Evolutionary conservation across 768 basidiomycete species (phyloP).

Genomic region (Suillus paluster): DNA sequence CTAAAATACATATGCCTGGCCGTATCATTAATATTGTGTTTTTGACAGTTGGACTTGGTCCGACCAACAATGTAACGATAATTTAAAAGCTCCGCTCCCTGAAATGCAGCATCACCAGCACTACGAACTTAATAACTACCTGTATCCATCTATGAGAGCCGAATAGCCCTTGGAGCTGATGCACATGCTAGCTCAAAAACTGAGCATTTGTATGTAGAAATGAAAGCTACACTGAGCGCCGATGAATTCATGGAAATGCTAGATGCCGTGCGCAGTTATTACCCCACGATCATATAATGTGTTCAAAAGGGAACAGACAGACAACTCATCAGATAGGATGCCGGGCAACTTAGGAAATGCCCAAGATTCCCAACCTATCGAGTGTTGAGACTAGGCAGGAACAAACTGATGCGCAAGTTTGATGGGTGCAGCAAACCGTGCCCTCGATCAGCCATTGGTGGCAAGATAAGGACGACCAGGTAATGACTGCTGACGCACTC

Average conservation of each 20-base stretch:
- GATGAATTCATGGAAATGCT: neutral
- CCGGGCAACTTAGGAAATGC: neutral
- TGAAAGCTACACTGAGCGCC: neutral
- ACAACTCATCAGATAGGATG: neutral
- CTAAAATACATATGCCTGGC: neutral
- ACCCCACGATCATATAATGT: constrained; percentile 2
- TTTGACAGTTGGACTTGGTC: neutral
- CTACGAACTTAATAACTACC: neutral
- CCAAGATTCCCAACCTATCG: neutral
- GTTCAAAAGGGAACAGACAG: neutral
- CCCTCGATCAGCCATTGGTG: neutral
- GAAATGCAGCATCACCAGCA: neutral
- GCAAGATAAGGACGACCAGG: neutral
- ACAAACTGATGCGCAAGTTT: neutral
- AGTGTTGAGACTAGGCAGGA: neutral
- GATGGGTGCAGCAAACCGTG: neutral
- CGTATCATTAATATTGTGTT: neutral
- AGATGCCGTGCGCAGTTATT: neutral
- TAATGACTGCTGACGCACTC: neutral
- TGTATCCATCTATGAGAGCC: constrained; percentile 3
- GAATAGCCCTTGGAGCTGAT: constrained; percentile 1
- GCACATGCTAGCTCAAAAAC: neutral
- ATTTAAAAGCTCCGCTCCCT: neutral
- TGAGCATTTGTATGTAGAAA: neutral
- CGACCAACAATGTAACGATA: neutral